Conservation (phyloP, 441 rosid genomes). For the Erodium trifolium region DNA sequence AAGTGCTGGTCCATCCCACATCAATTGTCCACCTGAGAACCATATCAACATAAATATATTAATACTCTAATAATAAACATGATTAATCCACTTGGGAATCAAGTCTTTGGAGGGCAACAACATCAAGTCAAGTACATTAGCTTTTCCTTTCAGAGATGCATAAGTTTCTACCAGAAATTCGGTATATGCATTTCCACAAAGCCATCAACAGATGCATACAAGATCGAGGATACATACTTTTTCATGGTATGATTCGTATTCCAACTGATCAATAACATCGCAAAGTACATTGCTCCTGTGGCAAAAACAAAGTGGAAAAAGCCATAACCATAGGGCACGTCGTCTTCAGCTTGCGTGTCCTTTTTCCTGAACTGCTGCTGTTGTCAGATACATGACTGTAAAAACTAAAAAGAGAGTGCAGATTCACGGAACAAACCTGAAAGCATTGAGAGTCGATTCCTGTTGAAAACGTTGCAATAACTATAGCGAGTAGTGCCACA, state of each 20-base stretch:
- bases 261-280: conserved; percentile 95
- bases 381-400: conserved; percentile 13
- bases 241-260: conserved; percentile 74
- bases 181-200: no score
- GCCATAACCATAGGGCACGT: conserved; percentile 85
- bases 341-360: conserved; percentile 38
- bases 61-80: background rate
- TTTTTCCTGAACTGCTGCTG: conserved; percentile 46
- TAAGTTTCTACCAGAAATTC: background rate
- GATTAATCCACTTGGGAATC: background rate
- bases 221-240: conserved; percentile 35
- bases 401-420: background rate
- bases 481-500: conserved; percentile 80
- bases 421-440: conserved; percentile 47
- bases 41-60: background rate
- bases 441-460: conserved; percentile 91
- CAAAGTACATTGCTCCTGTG: conserved; percentile 95
- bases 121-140: no score
- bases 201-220: background rate
- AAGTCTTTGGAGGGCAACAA: background rate
- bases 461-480: conserved; percentile 19
- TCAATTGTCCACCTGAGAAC: conserved; percentile 89
- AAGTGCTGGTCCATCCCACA: conserved; percentile 98
- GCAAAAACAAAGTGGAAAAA: conserved; percentile 97
- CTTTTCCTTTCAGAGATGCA: no score